Base-by-base conservation (phyloP, 116 monocot species). In the Papilionanthe hybrid region DNA sequence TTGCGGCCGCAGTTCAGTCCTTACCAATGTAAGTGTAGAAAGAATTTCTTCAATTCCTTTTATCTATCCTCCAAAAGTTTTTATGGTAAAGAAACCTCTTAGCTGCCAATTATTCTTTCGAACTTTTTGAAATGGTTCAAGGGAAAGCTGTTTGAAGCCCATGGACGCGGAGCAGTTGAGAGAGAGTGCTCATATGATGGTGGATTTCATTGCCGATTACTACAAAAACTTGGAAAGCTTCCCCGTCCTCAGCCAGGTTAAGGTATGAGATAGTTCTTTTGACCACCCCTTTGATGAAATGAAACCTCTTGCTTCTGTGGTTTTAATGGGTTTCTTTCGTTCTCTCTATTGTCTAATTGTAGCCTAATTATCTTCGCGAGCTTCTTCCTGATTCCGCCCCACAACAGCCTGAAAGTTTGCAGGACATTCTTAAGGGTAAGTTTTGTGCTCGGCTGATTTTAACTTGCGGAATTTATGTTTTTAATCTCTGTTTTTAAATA, bases 121-220 rank as follows among this genome's bases (percentile, higher is more conserved):
- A 48, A 4, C 0, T 13, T 56, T n/a, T 50, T 18, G 22, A 41
- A 23, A 9, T 79, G 72, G 2, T 67, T 66, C 4, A 76, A 88
- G 86, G 89, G 89, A 86, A 82, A 49, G 42, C 22, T 19, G 23
- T 43, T 75, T 87, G 87, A 86, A 85, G 85, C 91, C 91, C 8
- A 88, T 91, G 88, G 89, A 91, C 53, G 68, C 91, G 12, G 91
- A 91, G 78, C 87, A 91, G 79, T 79, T 91, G 83, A 82, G 89
- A 66, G 87, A 87, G 81, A 78, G 85, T 72, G 96, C 85, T 1
- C 96, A 96, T 86, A 83, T 80, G 84, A 91, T 96, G 90, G 93
- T 96, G 4, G 93, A 96, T 86, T 96, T 96, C 84, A 86, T 96
- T 19, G 93, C 96, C 9, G 93, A 96, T 80, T 96, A 96, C 80